A percentile compares a stretch with the other conserved stretches of the same genome.
Conservation (phyloP, 78 protist genomes). For the Dictyostelium firmibasis region DNA sequence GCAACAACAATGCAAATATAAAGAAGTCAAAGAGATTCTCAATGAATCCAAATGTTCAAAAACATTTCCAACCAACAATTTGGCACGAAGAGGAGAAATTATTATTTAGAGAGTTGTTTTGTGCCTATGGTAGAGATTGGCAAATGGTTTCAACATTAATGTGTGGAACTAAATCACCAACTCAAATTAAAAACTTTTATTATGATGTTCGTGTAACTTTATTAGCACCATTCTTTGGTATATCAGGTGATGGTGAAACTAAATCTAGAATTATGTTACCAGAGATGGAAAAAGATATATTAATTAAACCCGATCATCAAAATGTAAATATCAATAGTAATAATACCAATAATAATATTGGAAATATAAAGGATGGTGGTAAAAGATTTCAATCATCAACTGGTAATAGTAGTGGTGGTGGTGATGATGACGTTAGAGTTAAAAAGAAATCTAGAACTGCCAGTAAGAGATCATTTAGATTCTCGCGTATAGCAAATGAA, state of each 20-base stretch:
- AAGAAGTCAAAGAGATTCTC: conserved; percentile 54
- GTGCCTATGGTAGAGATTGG: conserved; percentile 79
- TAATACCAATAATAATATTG: background rate
- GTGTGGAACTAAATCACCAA: conserved; percentile 84
- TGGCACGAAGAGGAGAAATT: conserved; percentile 79
- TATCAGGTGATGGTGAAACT: conserved; percentile 39
- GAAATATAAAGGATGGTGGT: background rate
- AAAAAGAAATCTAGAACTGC: conserved; percentile 64
- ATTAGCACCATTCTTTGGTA: conserved; percentile 67
- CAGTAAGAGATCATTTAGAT: conserved; percentile 63
- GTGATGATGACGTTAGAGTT: conserved; percentile 24
- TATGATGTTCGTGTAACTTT: conserved; percentile 62
- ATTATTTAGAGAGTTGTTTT: conserved; percentile 56
- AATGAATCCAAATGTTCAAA: conserved; percentile 77
- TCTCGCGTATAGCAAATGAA: conserved; percentile 32
- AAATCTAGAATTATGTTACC: conserved; percentile 43
- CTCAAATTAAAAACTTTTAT: conserved; percentile 69
- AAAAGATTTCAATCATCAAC: background rate
- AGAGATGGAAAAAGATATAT: background rate
- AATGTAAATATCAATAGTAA: background rate
- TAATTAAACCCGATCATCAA: background rate
- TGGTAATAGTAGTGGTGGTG: background rate
- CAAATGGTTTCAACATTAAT: conserved; percentile 54
- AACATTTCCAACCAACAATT: conserved; percentile 65
- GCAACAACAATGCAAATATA: background rate